These are phyloP conservation scores for Microascus cirrosus DNA, from an alignment of 2,329 filamentous ascomycete genomes.

Conservation along the genomic window DNA sequence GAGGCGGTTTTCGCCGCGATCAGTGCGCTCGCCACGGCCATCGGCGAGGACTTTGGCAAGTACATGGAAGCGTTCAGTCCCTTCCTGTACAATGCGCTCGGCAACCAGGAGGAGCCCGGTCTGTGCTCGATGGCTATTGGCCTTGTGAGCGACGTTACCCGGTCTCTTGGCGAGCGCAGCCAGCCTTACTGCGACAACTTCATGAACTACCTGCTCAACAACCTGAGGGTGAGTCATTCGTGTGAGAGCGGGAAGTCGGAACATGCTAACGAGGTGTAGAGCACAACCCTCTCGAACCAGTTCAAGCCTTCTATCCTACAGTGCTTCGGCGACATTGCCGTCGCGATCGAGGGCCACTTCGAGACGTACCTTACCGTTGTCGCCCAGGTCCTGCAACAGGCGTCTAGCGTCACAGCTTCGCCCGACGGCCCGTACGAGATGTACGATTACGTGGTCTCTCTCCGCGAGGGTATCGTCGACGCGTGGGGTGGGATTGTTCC, in stretches of 20 bases:
- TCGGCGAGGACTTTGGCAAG: conserved; percentile 88
- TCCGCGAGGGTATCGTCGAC: conserved; percentile 97
- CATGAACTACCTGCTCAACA: conserved; percentile 95
- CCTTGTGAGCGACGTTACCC: conserved; percentile 89
- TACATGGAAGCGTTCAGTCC: conserved; percentile 96
- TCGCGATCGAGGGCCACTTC: conserved; percentile 84
- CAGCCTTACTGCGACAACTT: conserved; percentile 94
- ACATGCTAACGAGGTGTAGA: conserved; percentile 39
- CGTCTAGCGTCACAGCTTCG: conserved; percentile 67
- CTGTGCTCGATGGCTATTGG: conserved; percentile 97
- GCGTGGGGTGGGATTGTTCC: conserved; percentile 96
- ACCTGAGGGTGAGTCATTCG: conserved; percentile 53
- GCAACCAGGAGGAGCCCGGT: conserved; percentile 89
- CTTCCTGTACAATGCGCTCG: conserved; percentile 86
- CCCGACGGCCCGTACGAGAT: conserved; percentile 85
- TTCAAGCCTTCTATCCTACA: conserved; percentile 98
- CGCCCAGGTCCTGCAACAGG: conserved; percentile 87
- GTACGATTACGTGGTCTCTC: conserved; percentile 89
- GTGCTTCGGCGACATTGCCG: conserved; percentile 95
- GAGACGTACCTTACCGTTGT: conserved; percentile 90
- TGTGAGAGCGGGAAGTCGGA: neutral
- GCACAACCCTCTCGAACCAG: conserved; percentile 79
- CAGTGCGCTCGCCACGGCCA: conserved; percentile 78
- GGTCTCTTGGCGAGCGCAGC: conserved; percentile 79
- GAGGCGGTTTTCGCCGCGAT: conserved; percentile 89